Evolutionary conservation across 2,329 filamentous ascomycete species (phyloP).

Genomic region (Chalaropsis thielavioides): DNA sequence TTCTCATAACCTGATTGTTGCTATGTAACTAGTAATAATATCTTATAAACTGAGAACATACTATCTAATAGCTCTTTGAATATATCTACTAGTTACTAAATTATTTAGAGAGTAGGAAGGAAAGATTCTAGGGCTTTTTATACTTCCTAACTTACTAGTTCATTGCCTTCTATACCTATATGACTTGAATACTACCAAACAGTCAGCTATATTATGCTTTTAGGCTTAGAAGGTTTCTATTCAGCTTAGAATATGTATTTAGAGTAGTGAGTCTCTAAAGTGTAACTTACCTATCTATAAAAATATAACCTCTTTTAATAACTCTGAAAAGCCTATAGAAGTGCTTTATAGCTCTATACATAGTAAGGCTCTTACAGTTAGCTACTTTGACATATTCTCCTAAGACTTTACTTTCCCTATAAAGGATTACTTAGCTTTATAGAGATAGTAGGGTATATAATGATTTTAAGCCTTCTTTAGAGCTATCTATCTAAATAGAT

Average conservation of each 20-base stretch:
- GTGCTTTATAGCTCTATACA: neutral
- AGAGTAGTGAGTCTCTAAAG: too few species aligned
- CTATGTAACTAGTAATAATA: too few species aligned
- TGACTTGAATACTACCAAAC: neutral
- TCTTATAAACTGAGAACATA: too few species aligned
- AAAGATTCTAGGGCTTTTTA: too few species aligned
- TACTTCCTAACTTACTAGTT: neutral
- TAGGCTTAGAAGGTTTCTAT: neutral
- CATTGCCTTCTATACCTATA: neutral
- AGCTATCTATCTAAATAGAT: too few species aligned
- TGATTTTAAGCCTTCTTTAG: too few species aligned
- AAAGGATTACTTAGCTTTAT: neutral
- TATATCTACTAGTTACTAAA: too few species aligned
- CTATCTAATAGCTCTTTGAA: too few species aligned
- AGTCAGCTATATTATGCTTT: neutral
- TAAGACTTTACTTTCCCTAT: neutral
- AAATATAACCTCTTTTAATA: neutral
- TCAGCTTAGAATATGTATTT: neutral
- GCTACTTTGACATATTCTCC: neutral
- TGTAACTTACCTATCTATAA: slow-evolving; percentile 25
- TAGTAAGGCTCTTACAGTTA: neutral
- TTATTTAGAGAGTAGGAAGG: too few species aligned
- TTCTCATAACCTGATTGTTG: too few species aligned
- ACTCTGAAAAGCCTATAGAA: neutral
- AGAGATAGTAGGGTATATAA: too few species aligned